Evolutionary conservation across 805 yeast species (phyloP), one percentile per base, ranked within the genome.

Genomic region (Saccharomycopsis olivae): DNA sequence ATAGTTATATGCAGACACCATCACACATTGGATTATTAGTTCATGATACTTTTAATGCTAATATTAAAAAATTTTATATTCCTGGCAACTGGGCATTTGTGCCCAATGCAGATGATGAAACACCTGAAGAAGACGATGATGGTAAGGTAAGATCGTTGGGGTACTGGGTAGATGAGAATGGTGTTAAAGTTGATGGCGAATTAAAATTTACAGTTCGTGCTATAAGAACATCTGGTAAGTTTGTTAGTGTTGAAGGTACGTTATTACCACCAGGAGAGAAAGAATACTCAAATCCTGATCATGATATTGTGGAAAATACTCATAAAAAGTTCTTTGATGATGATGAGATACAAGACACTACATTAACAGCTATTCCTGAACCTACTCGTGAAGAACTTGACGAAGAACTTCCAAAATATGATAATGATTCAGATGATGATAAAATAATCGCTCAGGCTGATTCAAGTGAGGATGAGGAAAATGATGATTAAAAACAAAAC

Each of bases 21-120:
- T 80, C 95, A 5, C 98, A 92, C 56, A 81, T 92, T 52, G 97
- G 96, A 45, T 66, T 92, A 46, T 69, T 92, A 49, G 68, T 92
- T 36, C 88, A 85, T 57, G 97, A 92, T 61, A 85, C 94, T 1
- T 92, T 92, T 65, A 92, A 92, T 61, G 96, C 96, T 17, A 77
- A 89, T 34, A 85, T 92, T 47, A 85, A 83, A 59, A 77, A 83
- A 56, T 78, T 71, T 55, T 78, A 75, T 51, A 87, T 92, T 46
- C 98, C 98, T n/a, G 61, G 65, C 31, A 71, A 66, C 35, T 92
- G 98, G 98, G 65, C 66, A 25, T 92, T 89, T 59, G 69, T 84
- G 39, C 89, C 92, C 37, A 75, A 71, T 51, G 86, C 85, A 55
- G 77, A 69, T 18, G 89, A 81, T 51, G 85, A 75, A 48, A 74